phyloP scores from a whole-genome alignment of 73 alveolate genomes.

The Breviolum minutum region DNA sequence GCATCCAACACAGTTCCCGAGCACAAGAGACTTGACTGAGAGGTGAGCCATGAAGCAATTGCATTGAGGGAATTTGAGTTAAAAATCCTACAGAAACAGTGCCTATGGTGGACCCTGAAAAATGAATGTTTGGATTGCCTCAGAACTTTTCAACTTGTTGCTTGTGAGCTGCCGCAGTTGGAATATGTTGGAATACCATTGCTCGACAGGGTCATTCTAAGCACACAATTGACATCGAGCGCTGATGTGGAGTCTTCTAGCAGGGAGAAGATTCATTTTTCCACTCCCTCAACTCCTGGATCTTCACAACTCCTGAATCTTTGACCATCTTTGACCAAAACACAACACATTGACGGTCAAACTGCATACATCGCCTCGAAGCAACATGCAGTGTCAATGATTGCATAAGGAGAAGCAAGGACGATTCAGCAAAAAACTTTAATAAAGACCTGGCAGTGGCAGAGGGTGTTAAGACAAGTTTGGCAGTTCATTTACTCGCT shows the following conservation, averaged over 20 bases:
- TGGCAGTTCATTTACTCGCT: conserved; percentile 53
- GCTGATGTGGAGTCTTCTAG: no score
- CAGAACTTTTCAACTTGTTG: no score
- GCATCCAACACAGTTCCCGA: conserved; percentile 28
- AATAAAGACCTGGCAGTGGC: conserved; percentile 71
- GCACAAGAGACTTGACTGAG: conserved; percentile 1
- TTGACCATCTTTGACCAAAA: neutral
- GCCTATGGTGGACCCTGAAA: no score
- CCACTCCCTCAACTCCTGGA: neutral
- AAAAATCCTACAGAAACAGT: no score
- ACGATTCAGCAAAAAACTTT: conserved; percentile 16
- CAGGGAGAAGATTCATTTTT: neutral
- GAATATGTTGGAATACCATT: no score
- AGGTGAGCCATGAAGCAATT: neutral
- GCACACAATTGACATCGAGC: no score
- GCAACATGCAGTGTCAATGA: neutral
- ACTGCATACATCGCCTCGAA: neutral
- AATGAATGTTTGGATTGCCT: no score
- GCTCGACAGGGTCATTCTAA: no score
- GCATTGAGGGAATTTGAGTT: neutral
- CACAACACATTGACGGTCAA: neutral
- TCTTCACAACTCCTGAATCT: no score
- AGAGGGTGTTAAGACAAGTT: conserved; percentile 84
- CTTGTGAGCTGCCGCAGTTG: no score
- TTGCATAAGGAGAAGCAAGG: neutral